Base-by-base conservation (phyloP, 139 green algal genomes). In the Tetraselmis chui region DNA sequence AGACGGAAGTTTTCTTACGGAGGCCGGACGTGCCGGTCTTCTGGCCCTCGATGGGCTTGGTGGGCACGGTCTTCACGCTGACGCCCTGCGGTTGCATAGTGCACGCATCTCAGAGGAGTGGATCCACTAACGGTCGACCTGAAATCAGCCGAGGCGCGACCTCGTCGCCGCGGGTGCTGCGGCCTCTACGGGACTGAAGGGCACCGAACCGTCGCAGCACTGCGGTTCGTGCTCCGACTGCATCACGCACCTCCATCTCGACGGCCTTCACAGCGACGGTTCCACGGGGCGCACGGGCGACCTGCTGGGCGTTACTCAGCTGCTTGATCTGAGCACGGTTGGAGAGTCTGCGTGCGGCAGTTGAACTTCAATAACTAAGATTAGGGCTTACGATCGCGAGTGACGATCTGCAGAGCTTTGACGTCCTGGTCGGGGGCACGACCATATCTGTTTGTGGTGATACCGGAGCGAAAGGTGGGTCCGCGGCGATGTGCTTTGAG, bases 1-100 rank as follows among this genome's bases (percentile, higher is more conserved):
- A 99, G 29, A 95, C 94, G 79, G 93, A 93, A 26, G 97, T 98
- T 89, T 99, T 98, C 91, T 99, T 99, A 77, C 97, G 92, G 27
- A 99, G 92, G 27, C 97, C 97, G 25, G 86, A 94, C 59, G 97
- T 99, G 45, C 97, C 97, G 1, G 97, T 99, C 92, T 99, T 99
- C 90, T 99, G 97, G 45, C 97, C 97, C 26, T 98, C 94, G 83
- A 98, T 98, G 30, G 97, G 97, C 88, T 94, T 94, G 58, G 97
- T 99, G 77, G 94, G 84, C 32, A 97, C 91, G 23, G 86, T 87
- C 76, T 93, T 95, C 5, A 97, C 89, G 23, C 80, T 77, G 1
- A 96, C 80, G 26, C 74, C 85, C 86, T 91, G 83, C 79, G 45
- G 45, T 67, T 5, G 45, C 45, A 18, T 5, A 18, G 11, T 5